Evolutionary conservation across 768 basidiomycete species (phyloP), one percentile per base, ranked within the genome.

Genomic region (Suillus variegatus): DNA sequence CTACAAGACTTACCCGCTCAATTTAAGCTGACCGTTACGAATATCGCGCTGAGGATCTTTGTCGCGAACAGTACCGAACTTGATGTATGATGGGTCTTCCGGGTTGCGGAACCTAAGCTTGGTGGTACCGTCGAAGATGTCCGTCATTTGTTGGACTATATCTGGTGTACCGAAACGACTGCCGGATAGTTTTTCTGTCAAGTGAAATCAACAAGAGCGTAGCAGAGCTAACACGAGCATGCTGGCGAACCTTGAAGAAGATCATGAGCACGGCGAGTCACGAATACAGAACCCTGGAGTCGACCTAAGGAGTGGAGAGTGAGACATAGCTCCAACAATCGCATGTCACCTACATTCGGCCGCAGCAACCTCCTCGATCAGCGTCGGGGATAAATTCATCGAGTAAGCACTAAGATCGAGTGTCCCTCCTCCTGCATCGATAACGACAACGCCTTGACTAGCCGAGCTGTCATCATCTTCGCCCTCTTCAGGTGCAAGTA

Each of bases 361-460:
- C 44, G 75, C 73, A 16, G 74, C 72, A 54, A 82, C 72, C 66
- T 82, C 80, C 47, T 84, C 72, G 22, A 82, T 78, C 20, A 70
- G 71, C 69, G 79, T 60, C 64, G 80, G 78, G 14, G 81, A 80
- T 54, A 76, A 68, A 28, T 71, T 78, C 75, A 82, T 79, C 32
- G 69, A 76, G 75, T 74, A 81, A 62, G 77, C 80, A 67, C 83
- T 85, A 46, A 82, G 43, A 61, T 81, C 82, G 6, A 80, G 72
- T 6, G 79, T 82, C 4, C 79, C 78, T 25, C 83, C 82, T 12
- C 86, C 86, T 9, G 83, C 84, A 68, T 87, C 86, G 10, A 86
- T 79, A 18, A 86, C 71, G 20, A 84, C 77, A 7, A 85, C 73
- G 1, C 79, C 78, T 38, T 74, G 69, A 1, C 76, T 76, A 0